phyloP scores from a whole-genome alignment of 495 filamentous ascomycete genomes.

The Aspergillus baeticus region DNA sequence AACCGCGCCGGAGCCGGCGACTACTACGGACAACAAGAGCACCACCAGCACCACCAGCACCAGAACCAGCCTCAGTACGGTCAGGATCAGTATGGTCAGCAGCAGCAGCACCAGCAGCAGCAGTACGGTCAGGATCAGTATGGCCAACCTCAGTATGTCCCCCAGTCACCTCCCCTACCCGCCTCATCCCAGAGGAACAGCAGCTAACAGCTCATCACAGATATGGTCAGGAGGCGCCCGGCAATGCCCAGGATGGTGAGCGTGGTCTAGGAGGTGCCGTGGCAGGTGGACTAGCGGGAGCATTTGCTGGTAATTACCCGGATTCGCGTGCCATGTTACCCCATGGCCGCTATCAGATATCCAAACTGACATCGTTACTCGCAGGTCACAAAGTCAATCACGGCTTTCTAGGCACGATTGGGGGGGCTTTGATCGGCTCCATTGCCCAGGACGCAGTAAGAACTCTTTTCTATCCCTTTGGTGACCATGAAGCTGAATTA shows the following conservation, averaged over 20 bases:
- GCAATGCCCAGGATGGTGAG: constrained; percentile 45
- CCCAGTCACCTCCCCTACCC: too few species aligned
- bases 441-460: constrained; percentile 45
- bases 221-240: constrained; percentile 28
- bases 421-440: constrained; percentile 48
- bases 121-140: constrained; percentile 20
- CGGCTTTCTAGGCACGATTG: constrained; percentile 50
- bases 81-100: constrained; percentile 22
- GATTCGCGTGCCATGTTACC: too few species aligned
- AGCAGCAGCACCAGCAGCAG: constrained; percentile 21
- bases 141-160: constrained; percentile 19
- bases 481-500: too few species aligned
- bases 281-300: constrained; percentile 44
- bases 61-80: constrained; percentile 25
- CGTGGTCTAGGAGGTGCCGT: constrained; percentile 48
- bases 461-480: too few species aligned
- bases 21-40: constrained; percentile 35
- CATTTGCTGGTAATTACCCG: too few species aligned
- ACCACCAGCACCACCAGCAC: constrained; percentile 25
- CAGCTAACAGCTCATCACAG: constrained; percentile 19
- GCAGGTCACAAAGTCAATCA: constrained; percentile 51
- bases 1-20: constrained; percentile 24
- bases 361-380: constrained; percentile 30
- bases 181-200: not conserved
- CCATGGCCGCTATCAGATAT: too few species aligned